phyloP scores from a whole-genome alignment of 2,329 filamentous ascomycete species.

The Fusarium poae region DNA sequence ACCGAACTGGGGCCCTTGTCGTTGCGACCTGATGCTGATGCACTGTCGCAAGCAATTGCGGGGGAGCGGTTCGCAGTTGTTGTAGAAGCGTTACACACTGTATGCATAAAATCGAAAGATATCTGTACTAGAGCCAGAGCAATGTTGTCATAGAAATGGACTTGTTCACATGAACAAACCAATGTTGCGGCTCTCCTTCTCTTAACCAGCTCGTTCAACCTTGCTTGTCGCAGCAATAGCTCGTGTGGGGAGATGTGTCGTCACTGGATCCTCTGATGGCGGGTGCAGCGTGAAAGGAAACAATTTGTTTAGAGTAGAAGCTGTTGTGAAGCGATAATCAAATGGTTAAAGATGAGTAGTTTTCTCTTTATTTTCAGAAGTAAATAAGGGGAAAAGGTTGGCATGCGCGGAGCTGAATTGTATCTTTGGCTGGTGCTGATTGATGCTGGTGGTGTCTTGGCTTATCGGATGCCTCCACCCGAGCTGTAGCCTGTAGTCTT shows the following conservation, averaged over 20 bases:
- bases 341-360: neutral
- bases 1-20: constrained; percentile 7
- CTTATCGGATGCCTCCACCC: constrained; percentile 21
- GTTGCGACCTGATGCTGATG: constrained; percentile 25
- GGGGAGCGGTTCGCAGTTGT: constrained; percentile 31
- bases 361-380: constrained; percentile 1
- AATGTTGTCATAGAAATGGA: neutral
- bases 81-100: constrained; percentile 17
- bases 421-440: constrained; percentile 5
- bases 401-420: constrained; percentile 36
- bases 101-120: constrained; percentile 20
- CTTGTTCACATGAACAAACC: neutral
- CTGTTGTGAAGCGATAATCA: constrained; percentile 1
- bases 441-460: neutral
- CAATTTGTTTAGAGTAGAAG: constrained; percentile 22
- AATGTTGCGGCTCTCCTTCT: constrained; percentile 1
- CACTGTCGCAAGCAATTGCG: constrained; percentile 30
- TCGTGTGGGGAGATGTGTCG: constrained; percentile 45
- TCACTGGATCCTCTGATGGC: constrained; percentile 44
- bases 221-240: constrained; percentile 24
- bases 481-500: neutral
- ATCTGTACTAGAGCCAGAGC: neutral
- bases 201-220: constrained; percentile 14
- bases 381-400: constrained; percentile 14
- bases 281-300: constrained; percentile 28